Evolutionary conservation across 2,329 filamentous ascomycete species (phyloP).

Genomic region (Botryosphaeria dothidea): DNA sequence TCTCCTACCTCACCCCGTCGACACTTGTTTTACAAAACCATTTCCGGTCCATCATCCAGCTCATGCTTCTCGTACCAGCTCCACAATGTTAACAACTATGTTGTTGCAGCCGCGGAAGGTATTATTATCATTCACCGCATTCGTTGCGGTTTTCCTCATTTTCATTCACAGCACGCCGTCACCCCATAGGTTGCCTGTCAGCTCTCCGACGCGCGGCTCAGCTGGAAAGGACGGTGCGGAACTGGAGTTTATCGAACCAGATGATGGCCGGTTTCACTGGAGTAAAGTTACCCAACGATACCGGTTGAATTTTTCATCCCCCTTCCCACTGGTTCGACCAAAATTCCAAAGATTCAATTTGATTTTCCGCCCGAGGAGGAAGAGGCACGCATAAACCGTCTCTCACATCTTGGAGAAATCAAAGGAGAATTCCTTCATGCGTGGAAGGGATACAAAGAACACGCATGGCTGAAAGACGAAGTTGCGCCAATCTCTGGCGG

Average conservation of each 20-base stretch:
- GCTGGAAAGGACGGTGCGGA: not conserved
- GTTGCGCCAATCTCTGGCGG: slow-evolving; percentile 58
- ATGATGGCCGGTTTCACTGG: slow-evolving; percentile 30
- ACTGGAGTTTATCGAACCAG: not conserved
- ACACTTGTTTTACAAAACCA: not conserved
- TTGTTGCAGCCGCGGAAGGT: not conserved
- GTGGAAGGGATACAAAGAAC: slow-evolving; percentile 62
- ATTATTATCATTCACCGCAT: slow-evolving; percentile 19
- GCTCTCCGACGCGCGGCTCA: not conserved
- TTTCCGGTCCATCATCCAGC: not conserved
- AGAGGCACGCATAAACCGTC: slow-evolving; percentile 27
- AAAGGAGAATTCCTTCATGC: slow-evolving; percentile 34
- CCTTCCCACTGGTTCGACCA: slow-evolving; percentile 29
- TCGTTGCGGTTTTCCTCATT: slow-evolving; percentile 30
- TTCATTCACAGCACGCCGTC: slow-evolving; percentile 32
- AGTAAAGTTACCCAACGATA: slow-evolving; percentile 31
- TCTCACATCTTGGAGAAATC: slow-evolving; percentile 29
- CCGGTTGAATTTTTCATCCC: slow-evolving; percentile 29
- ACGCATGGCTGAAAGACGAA: slow-evolving; percentile 67
- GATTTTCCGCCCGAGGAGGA: slow-evolving; percentile 26
- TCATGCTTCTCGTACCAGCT: not conserved
- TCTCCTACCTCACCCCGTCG: not conserved
- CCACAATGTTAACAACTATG: not conserved
- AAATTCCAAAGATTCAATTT: slow-evolving; percentile 38
- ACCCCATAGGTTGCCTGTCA: slow-evolving; percentile 20